Evolutionary conservation across 352 stramenopile genomes (phyloP).

Genomic region (Globisporangium apiculatum): DNA sequence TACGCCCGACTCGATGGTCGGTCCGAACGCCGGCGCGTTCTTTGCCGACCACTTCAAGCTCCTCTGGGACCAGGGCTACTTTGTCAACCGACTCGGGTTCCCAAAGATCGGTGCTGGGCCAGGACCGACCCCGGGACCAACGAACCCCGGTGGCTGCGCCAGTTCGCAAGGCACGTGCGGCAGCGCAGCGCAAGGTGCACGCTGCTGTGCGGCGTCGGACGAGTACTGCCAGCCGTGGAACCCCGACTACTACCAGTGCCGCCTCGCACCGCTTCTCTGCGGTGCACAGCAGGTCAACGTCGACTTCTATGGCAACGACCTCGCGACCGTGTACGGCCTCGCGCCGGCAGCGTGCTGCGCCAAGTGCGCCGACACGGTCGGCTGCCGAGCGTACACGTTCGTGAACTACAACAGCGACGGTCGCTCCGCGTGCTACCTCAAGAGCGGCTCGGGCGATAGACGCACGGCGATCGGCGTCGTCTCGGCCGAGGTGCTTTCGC

Average conservation of each 20-base stretch:
- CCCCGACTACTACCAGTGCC: constrained; percentile 22
- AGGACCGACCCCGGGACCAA: constrained; percentile 5
- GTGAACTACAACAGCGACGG: constrained; percentile 16
- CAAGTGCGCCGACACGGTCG: constrained; percentile 11
- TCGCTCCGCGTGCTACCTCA: constrained; percentile 1
- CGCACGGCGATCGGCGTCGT: background rate
- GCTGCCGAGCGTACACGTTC: constrained; percentile 27
- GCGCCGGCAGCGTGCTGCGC: constrained; percentile 9
- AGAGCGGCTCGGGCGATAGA: background rate
- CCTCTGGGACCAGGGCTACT: constrained; percentile 62
- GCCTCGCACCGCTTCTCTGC: background rate
- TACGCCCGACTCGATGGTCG: constrained; percentile 39
- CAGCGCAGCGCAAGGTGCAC: background rate
- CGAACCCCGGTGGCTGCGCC: constrained; percentile 1
- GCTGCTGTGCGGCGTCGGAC: constrained; percentile 2
- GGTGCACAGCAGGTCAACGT: constrained; percentile 9
- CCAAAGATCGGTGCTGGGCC: constrained; percentile 22
- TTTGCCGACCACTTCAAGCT: constrained; percentile 43
- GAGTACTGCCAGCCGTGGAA: constrained; percentile 26
- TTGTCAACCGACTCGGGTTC: constrained; percentile 35
- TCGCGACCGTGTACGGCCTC: constrained; percentile 6
- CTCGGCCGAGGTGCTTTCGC: background rate
- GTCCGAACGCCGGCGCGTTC: constrained; percentile 46
- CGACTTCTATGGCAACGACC: constrained; percentile 10
- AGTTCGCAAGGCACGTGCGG: background rate